These are phyloP conservation scores for Malus sieversii DNA, from an alignment of 306 rosid species.

Conservation along the genomic window DNA sequence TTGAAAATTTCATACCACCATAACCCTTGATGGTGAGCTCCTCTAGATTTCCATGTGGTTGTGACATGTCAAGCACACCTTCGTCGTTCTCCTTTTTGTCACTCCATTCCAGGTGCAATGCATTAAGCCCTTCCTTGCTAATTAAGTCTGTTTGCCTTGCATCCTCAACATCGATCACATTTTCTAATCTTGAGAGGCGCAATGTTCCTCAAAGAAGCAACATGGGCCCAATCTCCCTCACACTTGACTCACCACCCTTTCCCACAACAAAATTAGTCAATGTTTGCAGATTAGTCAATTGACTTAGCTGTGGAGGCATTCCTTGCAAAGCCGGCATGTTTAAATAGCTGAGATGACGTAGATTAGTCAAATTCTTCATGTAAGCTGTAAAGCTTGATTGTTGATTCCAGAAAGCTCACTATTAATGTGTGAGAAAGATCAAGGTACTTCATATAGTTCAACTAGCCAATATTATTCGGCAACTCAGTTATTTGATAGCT, in stretches of 20 bases:
- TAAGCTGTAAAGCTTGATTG: conserved; percentile 17
- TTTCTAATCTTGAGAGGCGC: conserved; percentile 5
- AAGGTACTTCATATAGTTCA: conserved; percentile 12
- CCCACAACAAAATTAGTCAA: conserved; percentile 7
- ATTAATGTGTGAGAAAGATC: background rate
- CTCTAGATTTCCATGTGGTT: conserved; percentile 16
- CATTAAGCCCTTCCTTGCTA: background rate
- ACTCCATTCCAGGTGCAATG: conserved; percentile 8
- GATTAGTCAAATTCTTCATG: conserved; percentile 1
- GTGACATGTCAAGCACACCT: background rate
- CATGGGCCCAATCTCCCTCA: background rate
- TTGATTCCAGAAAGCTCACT: conserved; percentile 7
- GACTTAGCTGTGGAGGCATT: conserved; percentile 11
- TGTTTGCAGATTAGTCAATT: conserved; percentile 10
- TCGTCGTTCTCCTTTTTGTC: background rate
- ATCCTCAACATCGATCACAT: background rate
- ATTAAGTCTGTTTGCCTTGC: background rate
- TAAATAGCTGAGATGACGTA: background rate
- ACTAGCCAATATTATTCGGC: background rate
- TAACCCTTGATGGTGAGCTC: background rate
- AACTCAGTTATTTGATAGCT: background rate
- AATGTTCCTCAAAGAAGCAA: background rate
- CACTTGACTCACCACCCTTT: background rate
- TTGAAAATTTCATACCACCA: conserved; percentile 2
- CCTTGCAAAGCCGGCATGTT: background rate